Evolutionary conservation across 306 rosid species (phyloP).

Genomic region (Gynostemma pentaphyllum): DNA sequence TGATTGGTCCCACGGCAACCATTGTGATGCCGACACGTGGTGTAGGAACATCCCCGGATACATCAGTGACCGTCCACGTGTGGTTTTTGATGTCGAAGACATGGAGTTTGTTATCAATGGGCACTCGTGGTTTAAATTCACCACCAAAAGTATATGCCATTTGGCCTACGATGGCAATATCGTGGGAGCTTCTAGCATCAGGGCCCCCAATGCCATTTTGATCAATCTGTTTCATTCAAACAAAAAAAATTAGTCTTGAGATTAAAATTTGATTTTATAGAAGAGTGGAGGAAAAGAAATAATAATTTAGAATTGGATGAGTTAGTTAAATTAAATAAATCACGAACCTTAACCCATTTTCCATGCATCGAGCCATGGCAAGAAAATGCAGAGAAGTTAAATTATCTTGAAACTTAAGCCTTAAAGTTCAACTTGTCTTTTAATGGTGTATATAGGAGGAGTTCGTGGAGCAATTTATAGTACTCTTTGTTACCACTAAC

Average conservation of each 20-base stretch:
- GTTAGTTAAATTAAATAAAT: neutral
- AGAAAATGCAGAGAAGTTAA: too few species aligned
- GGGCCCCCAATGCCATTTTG: constrained; percentile 55
- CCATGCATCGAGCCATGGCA: constrained; percentile 52
- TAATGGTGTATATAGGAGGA: too few species aligned
- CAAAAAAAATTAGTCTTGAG: too few species aligned
- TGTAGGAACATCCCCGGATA: constrained; percentile 46
- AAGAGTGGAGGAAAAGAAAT: neutral
- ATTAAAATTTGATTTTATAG: too few species aligned
- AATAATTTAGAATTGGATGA: neutral
- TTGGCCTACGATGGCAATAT: constrained; percentile 53
- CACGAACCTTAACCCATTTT: constrained; percentile 62
- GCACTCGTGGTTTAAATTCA: constrained; percentile 80
- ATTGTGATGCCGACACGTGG: constrained; percentile 83
- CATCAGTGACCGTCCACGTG: constrained; percentile 53
- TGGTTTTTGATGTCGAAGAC: constrained; percentile 41
- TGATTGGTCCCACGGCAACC: constrained; percentile 42
- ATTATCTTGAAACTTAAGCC: too few species aligned
- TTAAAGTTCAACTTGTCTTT: too few species aligned
- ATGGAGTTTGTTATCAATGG: constrained; percentile 63
- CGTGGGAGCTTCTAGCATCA: constrained; percentile 90
- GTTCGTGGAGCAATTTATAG: too few species aligned
- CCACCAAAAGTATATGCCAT: constrained; percentile 79
- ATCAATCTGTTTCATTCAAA: too few species aligned
- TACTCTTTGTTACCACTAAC: too few species aligned